phyloP scores from a whole-genome alignment of 495 filamentous ascomycete species.

The Parathielavia hyrcaniae region DNA sequence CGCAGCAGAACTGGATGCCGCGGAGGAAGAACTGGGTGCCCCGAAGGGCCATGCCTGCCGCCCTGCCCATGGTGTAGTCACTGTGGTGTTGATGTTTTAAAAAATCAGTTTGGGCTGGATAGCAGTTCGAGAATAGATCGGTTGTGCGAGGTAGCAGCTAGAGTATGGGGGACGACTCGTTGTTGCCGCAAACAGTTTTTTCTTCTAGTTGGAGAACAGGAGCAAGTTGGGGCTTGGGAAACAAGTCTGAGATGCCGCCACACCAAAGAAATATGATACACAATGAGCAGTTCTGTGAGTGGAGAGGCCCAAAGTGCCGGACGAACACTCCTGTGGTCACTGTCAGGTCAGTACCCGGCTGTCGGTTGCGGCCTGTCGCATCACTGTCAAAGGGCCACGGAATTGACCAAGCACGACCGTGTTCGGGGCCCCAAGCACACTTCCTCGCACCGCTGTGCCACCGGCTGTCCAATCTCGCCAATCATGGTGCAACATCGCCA shows the following conservation, averaged over 20 bases:
- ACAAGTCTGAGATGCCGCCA: slow-evolving; percentile 8
- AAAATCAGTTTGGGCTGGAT: neutral
- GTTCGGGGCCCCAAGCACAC: neutral
- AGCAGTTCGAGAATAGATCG: neutral
- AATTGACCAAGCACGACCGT: neutral
- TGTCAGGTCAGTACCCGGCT: neutral
- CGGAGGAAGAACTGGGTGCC: slow-evolving; percentile 58
- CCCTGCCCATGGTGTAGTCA: slow-evolving; percentile 33
- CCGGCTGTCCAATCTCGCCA: neutral
- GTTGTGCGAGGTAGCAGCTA: neutral
- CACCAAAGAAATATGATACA: neutral
- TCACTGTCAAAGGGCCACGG: slow-evolving; percentile 11
- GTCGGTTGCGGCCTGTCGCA: slow-evolving; percentile 17
- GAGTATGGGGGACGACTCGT: neutral
- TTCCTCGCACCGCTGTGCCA: neutral
- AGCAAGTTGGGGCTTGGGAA: slow-evolving; percentile 3
- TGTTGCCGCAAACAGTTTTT: neutral
- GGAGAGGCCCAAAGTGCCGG: neutral
- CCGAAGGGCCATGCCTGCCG: slow-evolving; percentile 53
- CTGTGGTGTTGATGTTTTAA: neutral
- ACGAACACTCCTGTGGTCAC: neutral
- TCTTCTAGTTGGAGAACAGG: neutral
- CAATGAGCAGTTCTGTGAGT: neutral
- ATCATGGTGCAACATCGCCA: neutral
- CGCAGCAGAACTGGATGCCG: slow-evolving; percentile 62